Evolutionary conservation across 371 early-diverging fungal genomes (phyloP).

Genomic region (Synchytrium microbalum): DNA sequence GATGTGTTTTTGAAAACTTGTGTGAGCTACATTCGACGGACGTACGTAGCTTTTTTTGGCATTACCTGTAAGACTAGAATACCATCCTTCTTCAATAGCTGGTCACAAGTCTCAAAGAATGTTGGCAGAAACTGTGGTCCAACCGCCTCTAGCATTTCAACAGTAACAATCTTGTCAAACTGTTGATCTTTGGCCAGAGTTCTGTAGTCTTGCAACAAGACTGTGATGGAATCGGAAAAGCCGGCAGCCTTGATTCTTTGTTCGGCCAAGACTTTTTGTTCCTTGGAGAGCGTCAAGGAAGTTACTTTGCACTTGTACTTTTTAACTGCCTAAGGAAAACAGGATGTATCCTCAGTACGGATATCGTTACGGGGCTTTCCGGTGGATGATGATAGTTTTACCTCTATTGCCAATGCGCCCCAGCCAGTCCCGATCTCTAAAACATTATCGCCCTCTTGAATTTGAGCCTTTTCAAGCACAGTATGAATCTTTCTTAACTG

Average conservation of each 20-base stretch:
- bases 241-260: slow-evolving; percentile 47
- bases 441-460: slow-evolving; percentile 44
- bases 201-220: slow-evolving; percentile 57
- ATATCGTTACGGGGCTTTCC: no score
- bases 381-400: slow-evolving; percentile 20
- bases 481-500: slow-evolving; percentile 53
- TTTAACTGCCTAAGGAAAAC: slow-evolving; percentile 17
- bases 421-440: slow-evolving; percentile 60
- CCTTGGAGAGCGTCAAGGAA: slow-evolving; percentile 52
- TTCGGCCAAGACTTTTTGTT: slow-evolving; percentile 56
- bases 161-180: slow-evolving; percentile 58
- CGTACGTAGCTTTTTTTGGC: no score
- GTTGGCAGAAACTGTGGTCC: slow-evolving; percentile 51
- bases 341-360: no score
- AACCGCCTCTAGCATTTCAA: slow-evolving; percentile 71
- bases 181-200: slow-evolving; percentile 32
- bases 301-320: slow-evolving; percentile 46
- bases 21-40: slow-evolving; percentile 3
- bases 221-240: slow-evolving; percentile 37
- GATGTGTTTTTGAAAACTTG: slow-evolving; percentile 12
- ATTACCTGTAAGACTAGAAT: slow-evolving; percentile 38
- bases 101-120: slow-evolving; percentile 50
- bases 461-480: slow-evolving; percentile 45
- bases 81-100: slow-evolving; percentile 44
- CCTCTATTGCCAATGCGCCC: slow-evolving; percentile 4